Conservation (phyloP, 306 rosid genomes). For the Trifolium fragiferum region DNA sequence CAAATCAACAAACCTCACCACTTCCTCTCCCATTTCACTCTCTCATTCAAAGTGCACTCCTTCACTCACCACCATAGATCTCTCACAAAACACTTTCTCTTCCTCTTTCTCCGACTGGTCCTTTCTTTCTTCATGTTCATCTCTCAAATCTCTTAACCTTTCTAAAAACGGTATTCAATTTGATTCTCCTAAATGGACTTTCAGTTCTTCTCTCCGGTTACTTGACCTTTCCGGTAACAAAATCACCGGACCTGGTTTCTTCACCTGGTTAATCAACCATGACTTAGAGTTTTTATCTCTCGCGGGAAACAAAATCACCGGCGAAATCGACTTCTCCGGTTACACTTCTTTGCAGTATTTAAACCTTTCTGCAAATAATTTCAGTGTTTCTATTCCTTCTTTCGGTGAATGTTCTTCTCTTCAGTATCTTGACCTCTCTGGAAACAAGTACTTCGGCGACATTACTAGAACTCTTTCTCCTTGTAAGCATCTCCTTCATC, state of each 20-base stretch:
- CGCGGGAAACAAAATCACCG: slow-evolving; percentile 70
- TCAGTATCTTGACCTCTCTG: slow-evolving; percentile 70
- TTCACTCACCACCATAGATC: slow-evolving; percentile 69
- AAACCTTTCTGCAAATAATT: slow-evolving; percentile 78
- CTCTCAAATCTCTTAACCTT: slow-evolving; percentile 65
- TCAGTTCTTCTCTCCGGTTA: slow-evolving; percentile 41
- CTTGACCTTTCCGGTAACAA: slow-evolving; percentile 78
- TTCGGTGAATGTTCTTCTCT: slow-evolving; percentile 70
- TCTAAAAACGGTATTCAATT: slow-evolving; percentile 55
- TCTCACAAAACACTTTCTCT: slow-evolving; percentile 64
- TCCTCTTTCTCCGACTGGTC: slow-evolving; percentile 55
- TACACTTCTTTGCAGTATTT: slow-evolving; percentile 51
- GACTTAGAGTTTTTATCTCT: slow-evolving; percentile 53
- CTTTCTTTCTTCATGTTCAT: slow-evolving; percentile 51
- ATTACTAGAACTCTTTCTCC: slow-evolving; percentile 46
- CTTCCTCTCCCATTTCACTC: slow-evolving; percentile 44
- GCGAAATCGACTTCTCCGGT: slow-evolving; percentile 53
- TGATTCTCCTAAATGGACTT: slow-evolving; percentile 15
- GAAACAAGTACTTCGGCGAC: slow-evolving; percentile 73
- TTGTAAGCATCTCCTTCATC: slow-evolving; percentile 53
- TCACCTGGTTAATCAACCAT: slow-evolving; percentile 61
- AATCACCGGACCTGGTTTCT: slow-evolving; percentile 51
- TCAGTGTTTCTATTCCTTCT: slow-evolving; percentile 57
- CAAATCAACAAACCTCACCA: slow-evolving; percentile 51
- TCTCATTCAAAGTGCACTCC: slow-evolving; percentile 53